phyloP scores from a whole-genome alignment of 1,284 basidiomycete species.

The Moniliella sp. region DNA sequence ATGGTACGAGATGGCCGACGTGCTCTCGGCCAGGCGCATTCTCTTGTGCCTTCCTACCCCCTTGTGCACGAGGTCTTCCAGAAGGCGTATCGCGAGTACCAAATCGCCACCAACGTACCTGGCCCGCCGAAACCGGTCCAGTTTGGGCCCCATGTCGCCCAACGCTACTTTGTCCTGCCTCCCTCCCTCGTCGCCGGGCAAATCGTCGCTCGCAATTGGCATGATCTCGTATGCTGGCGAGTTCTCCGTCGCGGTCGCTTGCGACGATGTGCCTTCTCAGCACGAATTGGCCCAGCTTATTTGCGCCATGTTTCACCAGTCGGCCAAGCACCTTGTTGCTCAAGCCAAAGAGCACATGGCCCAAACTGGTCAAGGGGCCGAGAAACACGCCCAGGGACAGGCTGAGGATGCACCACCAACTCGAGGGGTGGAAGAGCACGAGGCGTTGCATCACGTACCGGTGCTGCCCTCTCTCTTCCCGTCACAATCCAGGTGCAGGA shows the following conservation, averaged over 20 bases:
- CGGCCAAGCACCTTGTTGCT: conserved; percentile 14
- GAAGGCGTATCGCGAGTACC: conserved; percentile 16
- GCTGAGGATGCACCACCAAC: no score
- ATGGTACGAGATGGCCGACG: conserved; percentile 17
- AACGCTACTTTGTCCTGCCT: conserved; percentile 28
- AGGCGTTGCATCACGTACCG: no score
- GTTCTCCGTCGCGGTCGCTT: conserved; percentile 28
- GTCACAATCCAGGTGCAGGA: no score
- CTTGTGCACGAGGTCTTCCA: conserved; percentile 18
- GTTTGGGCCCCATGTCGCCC: conserved; percentile 28
- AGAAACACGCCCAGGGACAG: no score
- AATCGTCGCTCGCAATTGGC: conserved; percentile 28
- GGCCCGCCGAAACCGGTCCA: conserved; percentile 24
- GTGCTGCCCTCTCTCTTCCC: no score
- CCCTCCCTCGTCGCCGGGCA: conserved; percentile 27
- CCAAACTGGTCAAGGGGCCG: no score
- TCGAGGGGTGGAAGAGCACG: no score
- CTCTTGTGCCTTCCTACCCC: conserved; percentile 25
- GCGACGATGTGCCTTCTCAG: conserved; percentile 29
- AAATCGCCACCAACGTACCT: conserved; percentile 30
- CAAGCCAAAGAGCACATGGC: no score
- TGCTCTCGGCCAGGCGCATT: conserved; percentile 10
- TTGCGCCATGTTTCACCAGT: conserved; percentile 24
- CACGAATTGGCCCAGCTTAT: conserved; percentile 16
- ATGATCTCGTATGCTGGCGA: conserved; percentile 30